Evolutionary conservation across 2,329 filamentous ascomycete species (phyloP).

Genomic region (Pseudogymnoascus sp.): DNA sequence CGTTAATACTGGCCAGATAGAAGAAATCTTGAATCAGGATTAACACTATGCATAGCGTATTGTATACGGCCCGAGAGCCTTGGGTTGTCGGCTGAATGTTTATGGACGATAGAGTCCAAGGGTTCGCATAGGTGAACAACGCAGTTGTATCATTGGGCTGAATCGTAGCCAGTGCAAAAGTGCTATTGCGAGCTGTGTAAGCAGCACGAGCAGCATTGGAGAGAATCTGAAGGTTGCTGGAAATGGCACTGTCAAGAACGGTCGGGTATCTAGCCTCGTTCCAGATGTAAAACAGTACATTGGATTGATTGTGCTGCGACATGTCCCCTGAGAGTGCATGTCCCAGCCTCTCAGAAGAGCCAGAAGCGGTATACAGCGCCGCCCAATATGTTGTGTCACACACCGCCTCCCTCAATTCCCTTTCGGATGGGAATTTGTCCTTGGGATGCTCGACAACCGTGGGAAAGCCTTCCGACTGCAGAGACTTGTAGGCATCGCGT

Average conservation of each 20-base stretch:
- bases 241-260: not conserved
- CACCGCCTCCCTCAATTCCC: slow-evolving; percentile 27
- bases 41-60: slow-evolving; percentile 30
- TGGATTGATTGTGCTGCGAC: not conserved
- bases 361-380: not conserved
- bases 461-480: slow-evolving; percentile 28
- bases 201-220: not conserved
- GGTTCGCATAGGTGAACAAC: slow-evolving; percentile 22
- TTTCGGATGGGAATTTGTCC: slow-evolving; percentile 22
- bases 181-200: not conserved
- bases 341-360: not conserved
- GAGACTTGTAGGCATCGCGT: slow-evolving; percentile 25
- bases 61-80: slow-evolving; percentile 24
- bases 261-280: slow-evolving; percentile 2
- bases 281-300: not conserved
- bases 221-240: not conserved
- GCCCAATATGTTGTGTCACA: slow-evolving; percentile 1
- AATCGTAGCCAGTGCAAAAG: not conserved
- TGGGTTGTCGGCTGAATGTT: slow-evolving; percentile 26
- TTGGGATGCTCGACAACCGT: slow-evolving; percentile 24
- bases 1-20: slow-evolving; percentile 14
- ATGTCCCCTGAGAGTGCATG: not conserved
- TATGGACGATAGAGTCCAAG: slow-evolving; percentile 22
- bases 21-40: slow-evolving; percentile 20
- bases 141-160: not conserved